A percentile compares a stretch with the other conserved stretches of the same genome.
phyloP scores from a whole-genome alignment of 306 rosid genomes.

The Datisca glomerata region DNA sequence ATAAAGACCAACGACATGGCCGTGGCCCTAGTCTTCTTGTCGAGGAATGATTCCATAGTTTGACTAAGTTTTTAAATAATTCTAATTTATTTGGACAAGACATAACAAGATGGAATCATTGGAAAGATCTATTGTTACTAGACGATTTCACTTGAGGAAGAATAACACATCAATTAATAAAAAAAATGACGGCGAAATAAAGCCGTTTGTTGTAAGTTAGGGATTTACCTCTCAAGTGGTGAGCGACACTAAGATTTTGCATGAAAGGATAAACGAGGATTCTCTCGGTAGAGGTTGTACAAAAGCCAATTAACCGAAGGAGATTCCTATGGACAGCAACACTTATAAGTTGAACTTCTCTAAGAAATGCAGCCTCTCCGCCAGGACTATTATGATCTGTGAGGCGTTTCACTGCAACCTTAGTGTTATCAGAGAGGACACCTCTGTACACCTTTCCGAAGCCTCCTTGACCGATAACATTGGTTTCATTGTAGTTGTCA shows the following conservation, averaged over 20 bases:
- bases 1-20: too few species aligned
- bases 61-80: neutral
- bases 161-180: neutral
- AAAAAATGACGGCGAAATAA: neutral
- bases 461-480: conserved; percentile 94
- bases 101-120: too few species aligned
- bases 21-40: too few species aligned
- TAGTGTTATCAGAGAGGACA: conserved; percentile 50
- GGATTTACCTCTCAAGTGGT: conserved; percentile 66
- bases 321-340: conserved; percentile 91
- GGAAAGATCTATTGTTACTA: too few species aligned
- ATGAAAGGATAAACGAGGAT: conserved; percentile 95
- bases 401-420: conserved; percentile 81
- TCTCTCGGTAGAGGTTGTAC: conserved; percentile 67
- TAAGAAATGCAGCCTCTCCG: conserved; percentile 82
- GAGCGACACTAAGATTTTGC: conserved; percentile 85
- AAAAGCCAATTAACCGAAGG: conserved; percentile 70
- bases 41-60: neutral
- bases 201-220: neutral
- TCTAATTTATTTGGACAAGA: too few species aligned
- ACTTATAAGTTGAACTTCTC: conserved; percentile 84
- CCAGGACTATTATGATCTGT: conserved; percentile 70
- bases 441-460: conserved; percentile 96
- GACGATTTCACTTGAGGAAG: neutral
- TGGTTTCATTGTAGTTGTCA: conserved; percentile 57